Base-by-base conservation (phyloP, 169 alveolate species). In the Cryptosporidium bovis region DNA sequence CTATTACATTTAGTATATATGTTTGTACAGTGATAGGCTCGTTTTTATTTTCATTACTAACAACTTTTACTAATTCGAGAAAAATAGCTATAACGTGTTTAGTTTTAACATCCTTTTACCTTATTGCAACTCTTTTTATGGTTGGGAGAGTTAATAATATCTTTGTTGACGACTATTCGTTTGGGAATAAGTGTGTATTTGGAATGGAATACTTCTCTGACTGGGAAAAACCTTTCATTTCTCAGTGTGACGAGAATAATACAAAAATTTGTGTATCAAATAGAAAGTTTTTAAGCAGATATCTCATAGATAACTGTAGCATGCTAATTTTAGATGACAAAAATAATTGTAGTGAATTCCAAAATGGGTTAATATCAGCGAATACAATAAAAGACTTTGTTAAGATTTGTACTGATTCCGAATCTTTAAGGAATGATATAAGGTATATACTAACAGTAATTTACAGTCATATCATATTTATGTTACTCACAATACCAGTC, bases 81-180 rank as follows among this genome's bases (percentile, higher is more conserved):
- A 77, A 48, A 44, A 31, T 77, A 18, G 87, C 87, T 4, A 77
- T 77, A 34, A 29, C 64, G 8, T 77, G 87, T 29, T 60, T 77
- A 60, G 24, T 31, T n/a, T 60, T 62, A 18, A 77, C 71, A 5
- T 18, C 24, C n/a, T 36, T 60, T 27, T 40, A 77, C 51, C 51
- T 77, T 4, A 62, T 77, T n/a, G 13, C 65, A 3, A 62, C 53
- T 13, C 27, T 60, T 31, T 2, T 62, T 10, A 62, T 62, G 71
- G 27, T 77, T 24, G 40, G 15, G 18, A 16, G 24, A 10, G 48
- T 77, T 15, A 44, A 46, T 40, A 7, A 20, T 12, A 60, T 77
- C 8, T 29, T 77, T 62, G 12, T 24, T 36, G 64, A 77, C 36
- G 51, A 62, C 2, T 40, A 44, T 48, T 77, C 87, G 0, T 77